phyloP scores from a whole-genome alignment of 768 basidiomycete species.

The Sistotremastrum suecicum region DNA sequence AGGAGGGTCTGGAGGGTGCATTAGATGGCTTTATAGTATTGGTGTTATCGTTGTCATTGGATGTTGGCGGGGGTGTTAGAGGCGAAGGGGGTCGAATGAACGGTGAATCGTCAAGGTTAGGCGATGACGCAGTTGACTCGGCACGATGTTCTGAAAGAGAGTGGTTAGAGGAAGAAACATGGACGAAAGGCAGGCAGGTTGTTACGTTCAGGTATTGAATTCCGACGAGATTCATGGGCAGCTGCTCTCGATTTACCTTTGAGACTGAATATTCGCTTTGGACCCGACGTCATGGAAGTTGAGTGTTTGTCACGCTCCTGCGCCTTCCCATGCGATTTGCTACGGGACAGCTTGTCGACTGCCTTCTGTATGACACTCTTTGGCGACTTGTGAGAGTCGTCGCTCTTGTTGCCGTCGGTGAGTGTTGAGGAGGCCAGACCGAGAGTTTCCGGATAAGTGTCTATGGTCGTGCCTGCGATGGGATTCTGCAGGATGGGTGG shows the following conservation, averaged over 20 bases:
- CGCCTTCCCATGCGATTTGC: constrained; percentile 16
- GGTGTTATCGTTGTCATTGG: background rate
- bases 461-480: constrained; percentile 12
- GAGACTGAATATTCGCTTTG: constrained; percentile 42
- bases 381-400: constrained; percentile 34
- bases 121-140: constrained; percentile 11
- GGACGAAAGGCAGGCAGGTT: constrained; percentile 1
- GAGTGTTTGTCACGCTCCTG: constrained; percentile 16
- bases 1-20: constrained; percentile 23
- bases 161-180: constrained; percentile 3
- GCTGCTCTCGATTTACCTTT: constrained; percentile 30
- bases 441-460: constrained; percentile 7
- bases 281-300: constrained; percentile 20
- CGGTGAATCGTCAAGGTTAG: constrained; percentile 35
- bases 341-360: constrained; percentile 51
- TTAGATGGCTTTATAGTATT: too few species aligned
- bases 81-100: constrained; percentile 70
- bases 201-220: background rate
- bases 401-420: constrained; percentile 15
- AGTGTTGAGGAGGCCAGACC: constrained; percentile 12
- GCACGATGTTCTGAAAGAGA: background rate
- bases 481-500: constrained; percentile 12
- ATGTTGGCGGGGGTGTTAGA: constrained; percentile 19
- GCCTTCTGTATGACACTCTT: constrained; percentile 35
- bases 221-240: constrained; percentile 13